Evolutionary conservation across 495 filamentous ascomycete genomes (phyloP), one percentile per base, ranked within the genome.

Genomic region (Penicillium herquei): DNA sequence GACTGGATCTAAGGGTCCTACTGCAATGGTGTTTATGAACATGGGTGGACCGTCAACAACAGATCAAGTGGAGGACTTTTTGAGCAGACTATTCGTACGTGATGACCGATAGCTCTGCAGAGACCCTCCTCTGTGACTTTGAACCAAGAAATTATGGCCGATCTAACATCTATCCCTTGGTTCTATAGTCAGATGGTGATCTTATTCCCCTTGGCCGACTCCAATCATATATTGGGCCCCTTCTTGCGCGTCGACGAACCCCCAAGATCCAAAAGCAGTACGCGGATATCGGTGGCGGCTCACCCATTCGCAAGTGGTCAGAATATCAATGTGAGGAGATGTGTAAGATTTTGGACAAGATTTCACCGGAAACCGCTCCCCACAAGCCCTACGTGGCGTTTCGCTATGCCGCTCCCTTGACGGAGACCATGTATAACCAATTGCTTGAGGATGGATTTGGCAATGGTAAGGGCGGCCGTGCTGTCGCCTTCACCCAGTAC

Each of bases 351-450:
- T 81, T 99, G 40, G 94, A 99, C 76, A 79, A 84, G 57, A 85
- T 90, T 49, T 94, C 89, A 13, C 94, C 95, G 1, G 86, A 93
- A 61, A 96, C 92, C 7, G 95, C 95, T 6, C 95, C 95, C 8
- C 95, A 99, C 68, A 97, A 94, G 67, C 95, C 95, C 11, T 99
- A 99, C 63, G 92, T 99, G 31, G 93, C 94, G n/a, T 99, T 99
- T 71, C 88, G 95, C 47, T 98, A 98, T 63, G 94, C 94, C 4
- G 83, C 90, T 44, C 95, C 95, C 1, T 74, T 99, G 61, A 99
- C 95, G 0, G 95, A 98, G 72, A 86, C 93, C 47, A 95, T 89
- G 83, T 98, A 98, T 66, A 77, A 80, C 26, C 78, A 82, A 56
- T 69, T 99, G 54, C 70, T 97, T 41, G 84, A 81, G 21, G 95